Percentiles rank a stretch among this genome's conserved stretches.
phyloP scores from a whole-genome alignment of 1,284 basidiomycete species.

The Xanthoconium separans region DNA sequence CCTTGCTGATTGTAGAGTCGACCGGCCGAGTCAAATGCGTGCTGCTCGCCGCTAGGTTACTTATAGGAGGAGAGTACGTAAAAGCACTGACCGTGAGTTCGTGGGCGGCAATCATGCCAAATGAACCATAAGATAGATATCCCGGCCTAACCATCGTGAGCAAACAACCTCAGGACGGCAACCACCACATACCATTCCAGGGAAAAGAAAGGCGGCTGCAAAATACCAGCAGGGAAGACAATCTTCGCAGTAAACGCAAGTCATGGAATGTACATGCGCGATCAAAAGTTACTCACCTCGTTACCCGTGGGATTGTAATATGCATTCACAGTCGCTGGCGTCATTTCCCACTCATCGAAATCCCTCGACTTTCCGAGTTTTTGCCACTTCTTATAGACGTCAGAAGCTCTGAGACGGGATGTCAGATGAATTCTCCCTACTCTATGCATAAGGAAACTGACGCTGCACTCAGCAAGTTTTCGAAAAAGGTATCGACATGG shows the following conservation, averaged over 20 bases:
- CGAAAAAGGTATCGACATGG: slow-evolving; percentile 74
- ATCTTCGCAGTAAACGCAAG: slow-evolving; percentile 53
- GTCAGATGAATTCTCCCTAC: slow-evolving; percentile 3
- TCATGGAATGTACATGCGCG: neutral
- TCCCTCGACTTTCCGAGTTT: slow-evolving; percentile 75
- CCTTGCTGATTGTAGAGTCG: slow-evolving; percentile 77
- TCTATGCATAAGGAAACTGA: slow-evolving; percentile 33
- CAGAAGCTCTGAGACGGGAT: slow-evolving; percentile 44
- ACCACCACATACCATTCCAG: slow-evolving; percentile 65
- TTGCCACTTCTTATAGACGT: slow-evolving; percentile 69
- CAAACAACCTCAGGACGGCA: neutral
- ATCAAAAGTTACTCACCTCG: slow-evolving; percentile 46
- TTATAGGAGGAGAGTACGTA: neutral
- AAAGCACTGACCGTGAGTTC: slow-evolving; percentile 62
- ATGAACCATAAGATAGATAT: slow-evolving; percentile 89
- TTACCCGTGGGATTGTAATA: slow-evolving; percentile 82
- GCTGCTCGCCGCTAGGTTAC: slow-evolving; percentile 42
- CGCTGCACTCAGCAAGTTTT: slow-evolving; percentile 74
- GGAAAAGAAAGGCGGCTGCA: slow-evolving; percentile 92
- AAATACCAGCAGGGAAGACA: slow-evolving; percentile 95
- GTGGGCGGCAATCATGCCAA: slow-evolving; percentile 87
- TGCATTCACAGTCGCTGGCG: slow-evolving; percentile 76
- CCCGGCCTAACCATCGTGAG: slow-evolving; percentile 57
- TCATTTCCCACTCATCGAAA: slow-evolving; percentile 86
- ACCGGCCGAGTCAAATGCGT: slow-evolving; percentile 93